Base-by-base conservation (phyloP, 148 eudicot species). In the Chenopodium berlandieri region DNA sequence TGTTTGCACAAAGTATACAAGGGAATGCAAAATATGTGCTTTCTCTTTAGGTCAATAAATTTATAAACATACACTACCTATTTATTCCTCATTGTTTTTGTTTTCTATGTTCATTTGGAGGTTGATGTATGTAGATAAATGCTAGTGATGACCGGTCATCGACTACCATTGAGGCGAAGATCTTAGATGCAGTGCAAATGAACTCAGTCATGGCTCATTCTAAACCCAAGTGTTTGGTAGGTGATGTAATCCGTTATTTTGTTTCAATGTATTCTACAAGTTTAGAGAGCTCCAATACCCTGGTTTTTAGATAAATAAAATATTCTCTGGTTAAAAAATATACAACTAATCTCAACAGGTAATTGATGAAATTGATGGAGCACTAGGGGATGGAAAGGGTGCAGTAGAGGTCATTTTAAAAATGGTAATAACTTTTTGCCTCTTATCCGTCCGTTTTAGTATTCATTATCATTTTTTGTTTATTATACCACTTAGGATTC, bases 311-410 rank as follows among this genome's bases (percentile, higher is more conserved):
- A 3, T 73, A 1, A 47, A 73, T 44, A 48, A n/a, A 9, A 22
- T 48, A 3, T 27, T 1, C 1, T 7, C 7, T 14, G 17, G 23
- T 72, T 9, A 50, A 13, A 13, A 48, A 19, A 23, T 4, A 11
- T 27, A 27, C 75, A 40, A 74, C 37, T 69, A 27, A 58, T 54
- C 68, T 78, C 31, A 75, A 71, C 86, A 96, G 99, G 90, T 96
- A 64, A 92, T 96, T 88, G 99, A 96, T 91, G 99, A 96, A 84
- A 96, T 96, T 79, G 99, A 96, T 86, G 99, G 99, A 82, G 98
- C 98, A 78, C 98, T 96, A 75, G 95, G 95, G 86, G 99, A 94
- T 80, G 99, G 99, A 17, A 96, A 94, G 85, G 99, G 99, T 81
- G 99, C 95, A 52, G 95, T 96, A 40, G 99, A 96, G 78, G 87